Conservation (phyloP, 2,329 filamentous ascomycete genomes). For the Cercospora janseana region DNA sequence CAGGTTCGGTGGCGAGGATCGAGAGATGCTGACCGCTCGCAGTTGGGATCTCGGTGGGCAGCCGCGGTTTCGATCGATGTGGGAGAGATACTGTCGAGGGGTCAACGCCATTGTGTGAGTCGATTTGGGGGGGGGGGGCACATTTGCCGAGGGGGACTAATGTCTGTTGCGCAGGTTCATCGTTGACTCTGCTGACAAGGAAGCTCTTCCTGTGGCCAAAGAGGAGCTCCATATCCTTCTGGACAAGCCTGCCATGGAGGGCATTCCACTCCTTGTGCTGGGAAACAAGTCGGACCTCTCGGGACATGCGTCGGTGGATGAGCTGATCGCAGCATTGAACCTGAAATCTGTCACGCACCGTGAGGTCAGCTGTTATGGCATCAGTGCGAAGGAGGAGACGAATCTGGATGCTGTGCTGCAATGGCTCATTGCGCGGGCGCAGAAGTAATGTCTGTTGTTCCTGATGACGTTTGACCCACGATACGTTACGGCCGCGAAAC, state of each 20-base stretch:
- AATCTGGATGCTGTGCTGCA: constrained; percentile 96
- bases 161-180: constrained; percentile 65
- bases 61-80: constrained; percentile 96
- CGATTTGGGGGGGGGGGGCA: neutral
- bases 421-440: constrained; percentile 90
- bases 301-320: constrained; percentile 88
- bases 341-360: constrained; percentile 85
- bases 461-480: constrained; percentile 19
- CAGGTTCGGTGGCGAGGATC: neutral
- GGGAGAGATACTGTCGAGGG: constrained; percentile 96
- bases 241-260: constrained; percentile 76
- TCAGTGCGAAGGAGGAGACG: constrained; percentile 97
- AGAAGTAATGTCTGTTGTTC: constrained; percentile 50
- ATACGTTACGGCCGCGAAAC: constrained; percentile 26
- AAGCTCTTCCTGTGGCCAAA: constrained; percentile 76
- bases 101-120: constrained; percentile 90
- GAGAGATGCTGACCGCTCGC: constrained; percentile 32
- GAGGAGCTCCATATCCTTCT: constrained; percentile 91
- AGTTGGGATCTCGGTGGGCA: constrained; percentile 97
- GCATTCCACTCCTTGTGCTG: constrained; percentile 88
- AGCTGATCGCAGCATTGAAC: constrained; percentile 89
- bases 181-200: constrained; percentile 87
- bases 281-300: constrained; percentile 96
- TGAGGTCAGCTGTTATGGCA: constrained; percentile 97
- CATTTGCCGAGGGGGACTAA: constrained; percentile 4